Conservation (phyloP, 1,284 basidiomycete species). For the Ustilago tritici region DNA sequence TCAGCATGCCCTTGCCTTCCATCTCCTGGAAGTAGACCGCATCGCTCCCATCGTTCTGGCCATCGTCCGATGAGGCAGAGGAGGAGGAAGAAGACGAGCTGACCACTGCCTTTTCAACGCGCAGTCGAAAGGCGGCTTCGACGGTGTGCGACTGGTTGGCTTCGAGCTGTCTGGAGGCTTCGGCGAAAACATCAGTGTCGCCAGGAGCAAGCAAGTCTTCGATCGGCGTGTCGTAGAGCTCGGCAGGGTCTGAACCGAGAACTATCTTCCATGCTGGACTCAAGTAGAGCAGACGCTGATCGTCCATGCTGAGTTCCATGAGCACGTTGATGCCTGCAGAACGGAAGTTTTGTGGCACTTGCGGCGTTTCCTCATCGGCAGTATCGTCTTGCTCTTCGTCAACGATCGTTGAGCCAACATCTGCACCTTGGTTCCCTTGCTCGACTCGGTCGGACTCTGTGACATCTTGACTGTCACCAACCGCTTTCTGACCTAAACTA, state of each 20-base stretch:
- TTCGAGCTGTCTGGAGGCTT: slow-evolving; percentile 85
- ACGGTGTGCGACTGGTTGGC: slow-evolving; percentile 94
- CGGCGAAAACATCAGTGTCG: slow-evolving; percentile 87
- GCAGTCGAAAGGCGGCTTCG: slow-evolving; percentile 88
- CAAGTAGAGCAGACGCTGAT: slow-evolving; percentile 86
- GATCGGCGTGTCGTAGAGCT: slow-evolving; percentile 82
- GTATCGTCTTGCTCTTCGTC: slow-evolving; percentile 6
- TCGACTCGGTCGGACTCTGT: background rate
- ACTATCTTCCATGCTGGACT: slow-evolving; percentile 95
- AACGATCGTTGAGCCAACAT: background rate
- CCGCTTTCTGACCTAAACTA: slow-evolving; percentile 16
- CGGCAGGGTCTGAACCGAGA: slow-evolving; percentile 84
- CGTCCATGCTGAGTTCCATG: slow-evolving; percentile 92
- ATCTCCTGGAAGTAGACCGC: slow-evolving; percentile 81
- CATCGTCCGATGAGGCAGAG: slow-evolving; percentile 44
- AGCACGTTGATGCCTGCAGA: slow-evolving; percentile 72
- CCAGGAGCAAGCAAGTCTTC: slow-evolving; percentile 83
- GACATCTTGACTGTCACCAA: background rate
- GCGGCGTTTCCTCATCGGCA: background rate
- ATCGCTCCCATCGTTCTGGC: slow-evolving; percentile 67
- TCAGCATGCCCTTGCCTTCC: slow-evolving; percentile 98
- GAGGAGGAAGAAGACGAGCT: slow-evolving; percentile 74
- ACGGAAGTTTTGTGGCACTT: slow-evolving; percentile 27
- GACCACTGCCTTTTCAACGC: slow-evolving; percentile 72
- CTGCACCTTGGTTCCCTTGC: background rate